Base-by-base conservation (phyloP, 768 basidiomycete species). In the Tricholoma sp. region DNA sequence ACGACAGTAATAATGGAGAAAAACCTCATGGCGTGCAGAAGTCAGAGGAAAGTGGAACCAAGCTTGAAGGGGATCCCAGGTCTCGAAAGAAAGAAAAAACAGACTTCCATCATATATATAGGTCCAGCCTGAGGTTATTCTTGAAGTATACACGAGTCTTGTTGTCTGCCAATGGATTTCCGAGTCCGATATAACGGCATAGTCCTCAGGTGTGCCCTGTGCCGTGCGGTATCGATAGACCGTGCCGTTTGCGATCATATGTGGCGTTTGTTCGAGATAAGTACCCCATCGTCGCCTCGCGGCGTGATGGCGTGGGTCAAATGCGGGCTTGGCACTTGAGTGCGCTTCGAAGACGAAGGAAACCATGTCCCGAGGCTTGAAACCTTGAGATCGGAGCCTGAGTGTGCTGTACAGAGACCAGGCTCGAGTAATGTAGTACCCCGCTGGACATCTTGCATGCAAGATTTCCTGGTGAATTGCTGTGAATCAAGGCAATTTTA, bases 1-100 rank as follows among this genome's bases (percentile, higher is more conserved):
- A 80, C 59, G 61, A 74, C 50, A 51, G 77, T 66, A 59, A 78
- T 58, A 58, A 74, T 52, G 59, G 72, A 66, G 52, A 72, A 61
- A 67, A 77, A 67, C 69, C 74, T 76, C 77, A 78, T 79, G 52
- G 52, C 65, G 50, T 36, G 15, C 52, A 48, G 56, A 56, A 59
- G 57, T 41, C 51, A 18, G 37, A 31, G 52, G 57, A 57, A 51
- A 56, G 57, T 42, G 29, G 31, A 31, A 49, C 31, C 24, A 4
- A 2, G 24, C 24, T 24, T 24, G 44, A 45, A 49, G n/a, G 10
- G 47, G 4, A 28, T 31, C 13, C 29, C 31, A 15, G 7, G 8
- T 8, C 17, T 15, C n/a, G 32, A 6, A 1, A 8, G 29, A 31
- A 2, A 4, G 31, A 6, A 17, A 17, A 3, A 8, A 28, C 6